Percentiles rank a stretch among this genome's conserved stretches.
Conservation (phyloP, 495 filamentous ascomycete species). For the Elasticomyces elasticus region DNA sequence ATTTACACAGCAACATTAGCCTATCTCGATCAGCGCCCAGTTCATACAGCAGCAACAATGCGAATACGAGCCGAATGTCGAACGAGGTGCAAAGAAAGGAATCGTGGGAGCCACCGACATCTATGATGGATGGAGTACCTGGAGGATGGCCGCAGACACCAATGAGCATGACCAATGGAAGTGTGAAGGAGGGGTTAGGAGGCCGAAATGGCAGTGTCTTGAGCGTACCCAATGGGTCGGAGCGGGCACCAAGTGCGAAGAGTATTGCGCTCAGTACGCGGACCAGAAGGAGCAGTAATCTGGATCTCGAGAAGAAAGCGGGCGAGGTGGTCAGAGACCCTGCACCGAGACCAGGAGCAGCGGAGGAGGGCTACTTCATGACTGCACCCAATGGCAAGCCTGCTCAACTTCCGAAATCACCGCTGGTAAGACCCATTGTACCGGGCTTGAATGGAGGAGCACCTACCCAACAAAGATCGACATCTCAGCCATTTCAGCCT, state of each 20-base stretch:
- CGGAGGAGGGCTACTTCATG: conserved; percentile 15
- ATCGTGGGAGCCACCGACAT: conserved; percentile 5
- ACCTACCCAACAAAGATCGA: background rate
- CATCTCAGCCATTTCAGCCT: background rate
- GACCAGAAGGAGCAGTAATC: conserved; percentile 4
- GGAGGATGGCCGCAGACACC: conserved; percentile 15
- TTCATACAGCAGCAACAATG: conserved; percentile 2
- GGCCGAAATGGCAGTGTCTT: conserved; percentile 4
- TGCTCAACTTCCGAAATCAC: background rate
- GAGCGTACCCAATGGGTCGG: conserved; percentile 4
- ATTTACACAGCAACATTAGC: background rate
- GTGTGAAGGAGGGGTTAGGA: conserved; percentile 1
- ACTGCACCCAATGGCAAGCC: conserved; percentile 8
- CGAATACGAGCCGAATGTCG: conserved; percentile 1
- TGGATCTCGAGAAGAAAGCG: conserved; percentile 12
- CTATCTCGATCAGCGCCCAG: background rate
- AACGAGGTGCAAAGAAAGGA: conserved; percentile 2
- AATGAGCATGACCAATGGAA: background rate
- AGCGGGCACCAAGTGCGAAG: conserved; percentile 7
- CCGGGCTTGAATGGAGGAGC: background rate
- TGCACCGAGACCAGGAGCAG: conserved; percentile 5
- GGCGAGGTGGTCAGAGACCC: conserved; percentile 9
- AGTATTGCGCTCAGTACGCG: conserved; percentile 7
- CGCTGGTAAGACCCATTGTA: background rate
- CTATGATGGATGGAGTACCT: conserved; percentile 8